Conservation (phyloP, 2,329 filamentous ascomycete genomes). For the Trichoderma arundinaceum region DNA sequence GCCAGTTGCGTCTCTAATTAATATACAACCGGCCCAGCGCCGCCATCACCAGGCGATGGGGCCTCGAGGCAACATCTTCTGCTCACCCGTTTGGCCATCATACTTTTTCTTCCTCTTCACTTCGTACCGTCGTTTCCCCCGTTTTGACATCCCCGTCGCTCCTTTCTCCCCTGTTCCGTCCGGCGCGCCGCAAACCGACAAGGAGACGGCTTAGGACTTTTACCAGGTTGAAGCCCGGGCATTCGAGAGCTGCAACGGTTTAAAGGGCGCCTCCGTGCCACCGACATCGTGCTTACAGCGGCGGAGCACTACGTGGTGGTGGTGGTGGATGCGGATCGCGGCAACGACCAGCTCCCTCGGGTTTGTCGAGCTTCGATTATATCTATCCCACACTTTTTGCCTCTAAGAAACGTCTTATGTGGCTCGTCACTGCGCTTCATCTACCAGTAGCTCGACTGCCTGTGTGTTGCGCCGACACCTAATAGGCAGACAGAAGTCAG, state of each 20-base stretch:
- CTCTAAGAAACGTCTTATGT: slow-evolving; percentile 6
- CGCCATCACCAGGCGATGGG: slow-evolving; percentile 30
- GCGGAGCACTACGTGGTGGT: slow-evolving; percentile 3
- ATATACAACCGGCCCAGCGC: slow-evolving; percentile 31
- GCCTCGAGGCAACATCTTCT: slow-evolving; percentile 27
- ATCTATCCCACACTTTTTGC: background rate
- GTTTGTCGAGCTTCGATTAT: background rate
- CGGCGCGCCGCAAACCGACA: slow-evolving; percentile 15
- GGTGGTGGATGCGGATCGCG: slow-evolving; percentile 15
- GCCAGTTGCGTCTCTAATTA: slow-evolving; percentile 30
- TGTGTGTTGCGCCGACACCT: slow-evolving; percentile 14
- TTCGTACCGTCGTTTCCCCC: slow-evolving; percentile 10
- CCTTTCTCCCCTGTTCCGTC: background rate
- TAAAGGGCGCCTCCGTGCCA: slow-evolving; percentile 18
- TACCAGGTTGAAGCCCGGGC: background rate
- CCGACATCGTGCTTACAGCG: slow-evolving; percentile 21
- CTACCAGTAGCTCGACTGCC: slow-evolving; percentile 4
- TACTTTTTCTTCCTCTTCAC: slow-evolving; percentile 18
- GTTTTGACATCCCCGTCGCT: background rate
- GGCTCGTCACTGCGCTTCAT: slow-evolving; percentile 2
- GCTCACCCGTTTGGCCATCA: slow-evolving; percentile 25
- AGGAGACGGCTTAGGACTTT: slow-evolving; percentile 12
- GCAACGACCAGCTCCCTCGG: slow-evolving; percentile 6
- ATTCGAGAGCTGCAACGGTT: background rate
- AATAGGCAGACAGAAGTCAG: slow-evolving; percentile 4